phyloP scores from a whole-genome alignment of 257 asterid genomes.

The Nicotiana knightiana region DNA sequence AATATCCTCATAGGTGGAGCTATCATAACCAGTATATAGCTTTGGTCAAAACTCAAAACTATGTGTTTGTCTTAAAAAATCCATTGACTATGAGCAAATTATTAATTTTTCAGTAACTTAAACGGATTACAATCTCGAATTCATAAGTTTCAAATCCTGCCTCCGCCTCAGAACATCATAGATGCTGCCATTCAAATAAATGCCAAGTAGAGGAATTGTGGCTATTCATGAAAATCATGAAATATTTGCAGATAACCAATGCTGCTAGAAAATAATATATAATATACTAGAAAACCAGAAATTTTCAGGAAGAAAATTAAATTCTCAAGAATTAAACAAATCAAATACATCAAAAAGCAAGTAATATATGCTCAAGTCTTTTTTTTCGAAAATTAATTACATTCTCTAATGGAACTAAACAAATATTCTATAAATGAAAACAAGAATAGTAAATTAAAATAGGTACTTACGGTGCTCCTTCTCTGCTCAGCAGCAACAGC shows the following conservation, averaged over 20 bases:
- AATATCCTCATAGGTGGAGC: background rate
- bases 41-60: no score
- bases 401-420: background rate
- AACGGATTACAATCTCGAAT: no score
- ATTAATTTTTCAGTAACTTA: no score
- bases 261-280: no score
- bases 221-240: no score
- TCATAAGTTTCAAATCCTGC: no score
- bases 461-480: slow-evolving; percentile 59
- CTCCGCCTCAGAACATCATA: background rate
- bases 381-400: no score
- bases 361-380: background rate
- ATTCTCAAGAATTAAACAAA: background rate
- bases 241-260: no score
- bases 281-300: no score
- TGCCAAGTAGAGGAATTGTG: background rate
- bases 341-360: background rate
- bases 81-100: no score
- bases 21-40: no score
- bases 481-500: slow-evolving; percentile 96
- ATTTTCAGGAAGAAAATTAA: background rate
- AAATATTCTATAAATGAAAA: background rate
- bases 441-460: background rate
- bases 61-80: no score
- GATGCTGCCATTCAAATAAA: background rate